Conservation (phyloP, 257 asterid species). For the Solanum corneliomulleri region DNA sequence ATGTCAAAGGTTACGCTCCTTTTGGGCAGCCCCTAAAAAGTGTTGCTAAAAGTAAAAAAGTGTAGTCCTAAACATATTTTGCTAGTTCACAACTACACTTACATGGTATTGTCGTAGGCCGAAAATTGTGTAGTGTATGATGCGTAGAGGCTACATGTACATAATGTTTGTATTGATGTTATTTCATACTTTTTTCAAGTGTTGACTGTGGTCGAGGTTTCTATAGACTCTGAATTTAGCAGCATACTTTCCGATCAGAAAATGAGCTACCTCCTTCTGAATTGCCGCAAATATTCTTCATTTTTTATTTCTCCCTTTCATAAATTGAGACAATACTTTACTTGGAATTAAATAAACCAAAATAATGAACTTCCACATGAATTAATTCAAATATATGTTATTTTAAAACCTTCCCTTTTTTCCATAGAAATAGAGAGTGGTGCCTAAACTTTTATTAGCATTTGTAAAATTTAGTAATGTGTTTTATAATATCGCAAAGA, state of each 20-base stretch:
- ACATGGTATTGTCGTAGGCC: too few species aligned
- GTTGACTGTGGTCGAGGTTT: not conserved
- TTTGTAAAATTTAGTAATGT: not conserved
- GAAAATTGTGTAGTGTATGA: not conserved
- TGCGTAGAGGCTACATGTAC: not conserved
- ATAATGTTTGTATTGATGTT: not conserved
- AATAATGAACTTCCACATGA: not conserved
- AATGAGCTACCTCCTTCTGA: not conserved
- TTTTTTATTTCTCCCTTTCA: not conserved
- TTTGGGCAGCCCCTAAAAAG: too few species aligned
- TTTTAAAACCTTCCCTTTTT: not conserved
- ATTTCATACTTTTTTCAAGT: too few species aligned
- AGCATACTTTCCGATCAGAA: not conserved
- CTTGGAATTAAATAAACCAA: not conserved
- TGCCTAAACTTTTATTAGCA: not conserved
- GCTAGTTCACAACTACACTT: too few species aligned
- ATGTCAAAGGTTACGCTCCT: too few species aligned
- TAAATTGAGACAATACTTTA: not conserved
- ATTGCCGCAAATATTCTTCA: not conserved
- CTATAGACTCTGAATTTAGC: not conserved
- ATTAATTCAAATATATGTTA: not conserved
- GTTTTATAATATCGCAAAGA: too few species aligned
- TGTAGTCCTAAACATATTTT: too few species aligned
- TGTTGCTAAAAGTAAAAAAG: too few species aligned
- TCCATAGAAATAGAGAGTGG: not conserved